Base-by-base conservation (phyloP, 306 rosid genomes). In the Cucurbita ficifolia region DNA sequence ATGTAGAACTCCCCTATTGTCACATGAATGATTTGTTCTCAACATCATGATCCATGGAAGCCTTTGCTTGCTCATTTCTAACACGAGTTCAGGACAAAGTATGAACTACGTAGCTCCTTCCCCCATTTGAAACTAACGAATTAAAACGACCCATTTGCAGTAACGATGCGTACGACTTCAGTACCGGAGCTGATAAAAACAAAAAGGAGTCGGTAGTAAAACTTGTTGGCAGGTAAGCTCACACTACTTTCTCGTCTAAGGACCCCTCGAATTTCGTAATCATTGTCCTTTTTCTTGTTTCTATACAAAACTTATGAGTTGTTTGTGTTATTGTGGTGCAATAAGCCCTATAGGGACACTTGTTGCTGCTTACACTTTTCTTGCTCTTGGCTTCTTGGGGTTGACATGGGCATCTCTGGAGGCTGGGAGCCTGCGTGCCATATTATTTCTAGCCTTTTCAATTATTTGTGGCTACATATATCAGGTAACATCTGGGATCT, bases 111-210 rank as follows among this genome's bases (percentile, higher is more conserved):
- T 8, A n/a, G 51, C 7, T 39, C 50, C 13, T 38, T 35, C 50
- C 18, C 5, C 59, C 19, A 7, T 29, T 72, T 72, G 36, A 36
- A 52, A 18, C 35, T 55, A 72, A 53, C 16, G 22, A 48, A 48
- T 62, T 8, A 16, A 48, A 11, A 36, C 4, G 2, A 17, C 52
- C 10, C 29, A 5, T 42, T 72, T 72, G 81, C 90, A 92, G 96
- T 87, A 92, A 92, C 64, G 98, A 92, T 74, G 96, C 86, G 45
- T 88, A 90, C 43, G 98, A 92, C 86, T 90, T 85, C 16, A 94
- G 89, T 62, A 92, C 98, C 54, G 98, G 96, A 85, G 98, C 89
- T 42, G 96, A 90, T 76, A 84, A 84, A 84, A 78, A 88, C 86
- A 92, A 92, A 78, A 83, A 79, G 46, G 98, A 92, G 74, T 90